Evolutionary conservation across 2,329 filamentous ascomycete species (phyloP).

Genomic region (Diaporthe helianthi): DNA sequence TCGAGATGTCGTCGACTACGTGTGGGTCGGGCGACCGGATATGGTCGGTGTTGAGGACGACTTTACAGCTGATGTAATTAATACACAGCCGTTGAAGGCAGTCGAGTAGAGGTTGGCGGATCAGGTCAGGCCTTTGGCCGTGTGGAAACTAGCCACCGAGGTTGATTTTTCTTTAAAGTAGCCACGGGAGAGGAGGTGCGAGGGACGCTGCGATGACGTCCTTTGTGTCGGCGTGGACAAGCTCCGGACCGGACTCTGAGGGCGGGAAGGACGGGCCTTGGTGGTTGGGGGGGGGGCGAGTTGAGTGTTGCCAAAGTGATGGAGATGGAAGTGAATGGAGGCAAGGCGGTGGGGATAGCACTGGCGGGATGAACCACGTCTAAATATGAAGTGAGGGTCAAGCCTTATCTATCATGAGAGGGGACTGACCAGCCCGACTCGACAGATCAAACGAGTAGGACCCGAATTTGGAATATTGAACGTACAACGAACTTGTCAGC

Average conservation of each 20-base stretch:
- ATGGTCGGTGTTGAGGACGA: background rate
- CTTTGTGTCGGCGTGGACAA: conserved; percentile 7
- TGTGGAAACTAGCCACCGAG: conserved; percentile 3
- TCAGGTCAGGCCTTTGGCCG: background rate
- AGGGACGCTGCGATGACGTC: conserved; percentile 26
- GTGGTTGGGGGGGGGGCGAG: too few relatives aligned
- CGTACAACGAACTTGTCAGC: conserved; percentile 25
- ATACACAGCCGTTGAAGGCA: background rate
- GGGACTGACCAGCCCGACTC: background rate
- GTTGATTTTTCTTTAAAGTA: conserved; percentile 18
- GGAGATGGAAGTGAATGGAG: background rate
- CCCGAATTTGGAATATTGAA: conserved; percentile 20
- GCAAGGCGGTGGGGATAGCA: background rate
- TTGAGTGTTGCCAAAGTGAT: conserved; percentile 16
- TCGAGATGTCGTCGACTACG: conserved; percentile 29
- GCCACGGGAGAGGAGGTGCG: conserved; percentile 14
- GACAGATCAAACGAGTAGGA: conserved; percentile 18
- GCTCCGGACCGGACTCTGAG: conserved; percentile 17
- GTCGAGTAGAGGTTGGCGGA: background rate
- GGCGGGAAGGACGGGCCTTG: conserved; percentile 1
- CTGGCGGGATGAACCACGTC: conserved; percentile 1
- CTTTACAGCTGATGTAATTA: conserved; percentile 9
- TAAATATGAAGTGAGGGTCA: conserved; percentile 24
- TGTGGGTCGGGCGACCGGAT: background rate
- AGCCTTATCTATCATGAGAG: conserved; percentile 11